Conservation (phyloP, 2,329 filamentous ascomycete species). For the Calonectria pauciramosa region DNA sequence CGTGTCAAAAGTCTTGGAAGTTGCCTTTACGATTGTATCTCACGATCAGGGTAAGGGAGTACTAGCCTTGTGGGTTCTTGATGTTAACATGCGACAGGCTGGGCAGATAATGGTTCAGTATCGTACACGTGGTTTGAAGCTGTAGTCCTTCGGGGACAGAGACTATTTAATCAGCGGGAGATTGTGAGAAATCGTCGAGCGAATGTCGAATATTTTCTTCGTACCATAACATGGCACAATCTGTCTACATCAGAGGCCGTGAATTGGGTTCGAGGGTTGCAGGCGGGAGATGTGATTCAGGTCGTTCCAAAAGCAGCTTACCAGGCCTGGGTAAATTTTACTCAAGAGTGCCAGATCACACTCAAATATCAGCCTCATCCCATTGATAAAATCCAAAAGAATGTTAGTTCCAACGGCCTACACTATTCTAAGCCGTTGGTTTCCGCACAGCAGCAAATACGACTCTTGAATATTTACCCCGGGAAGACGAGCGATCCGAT, state of each 20-base stretch:
- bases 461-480: not conserved
- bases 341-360: not conserved
- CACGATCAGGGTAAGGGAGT: not conserved
- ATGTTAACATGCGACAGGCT: not conserved
- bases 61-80: too few species aligned
- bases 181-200: not conserved
- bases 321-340: not conserved
- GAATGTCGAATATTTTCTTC: not conserved
- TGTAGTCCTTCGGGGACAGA: not conserved
- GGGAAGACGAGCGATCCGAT: not conserved
- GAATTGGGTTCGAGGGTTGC: not conserved
- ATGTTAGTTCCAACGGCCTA: not conserved
- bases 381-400: too few species aligned
- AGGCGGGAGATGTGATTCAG: not conserved
- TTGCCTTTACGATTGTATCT: not conserved
- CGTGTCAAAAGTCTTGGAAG: not conserved
- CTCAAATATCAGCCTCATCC: not conserved
- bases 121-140: not conserved
- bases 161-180: not conserved
- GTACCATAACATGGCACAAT: not conserved
- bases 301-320: not conserved
- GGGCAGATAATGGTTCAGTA: not conserved
- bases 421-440: not conserved
- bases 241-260: not conserved
- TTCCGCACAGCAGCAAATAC: not conserved